phyloP scores from a whole-genome alignment of 805 yeast species.

The Saturnispora serradocipensis region DNA sequence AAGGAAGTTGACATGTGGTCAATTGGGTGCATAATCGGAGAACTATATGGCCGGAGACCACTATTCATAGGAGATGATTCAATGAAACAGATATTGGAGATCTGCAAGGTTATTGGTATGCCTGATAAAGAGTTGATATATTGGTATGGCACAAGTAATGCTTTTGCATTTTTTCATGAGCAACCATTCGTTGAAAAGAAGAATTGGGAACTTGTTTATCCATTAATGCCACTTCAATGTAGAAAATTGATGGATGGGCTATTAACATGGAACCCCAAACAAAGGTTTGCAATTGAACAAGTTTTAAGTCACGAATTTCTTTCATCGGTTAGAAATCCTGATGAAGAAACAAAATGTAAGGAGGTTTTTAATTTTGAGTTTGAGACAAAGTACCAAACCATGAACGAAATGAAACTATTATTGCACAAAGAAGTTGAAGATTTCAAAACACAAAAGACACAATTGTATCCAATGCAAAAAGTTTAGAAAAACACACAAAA shows the following conservation, averaged over 20 bases:
- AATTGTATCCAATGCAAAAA: neutral
- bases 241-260: slow-evolving; percentile 42
- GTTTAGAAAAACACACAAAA: slow-evolving; percentile 5
- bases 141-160: slow-evolving; percentile 36
- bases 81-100: slow-evolving; percentile 60
- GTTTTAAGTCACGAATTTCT: slow-evolving; percentile 54
- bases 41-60: slow-evolving; percentile 72
- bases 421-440: slow-evolving; percentile 44
- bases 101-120: slow-evolving; percentile 60
- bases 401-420: slow-evolving; percentile 38
- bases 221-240: slow-evolving; percentile 40
- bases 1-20: slow-evolving; percentile 89
- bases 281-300: slow-evolving; percentile 45
- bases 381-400: slow-evolving; percentile 36
- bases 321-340: slow-evolving; percentile 38
- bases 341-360: slow-evolving; percentile 47
- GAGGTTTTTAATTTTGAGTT: slow-evolving; percentile 57
- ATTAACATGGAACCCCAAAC: slow-evolving; percentile 54
- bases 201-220: slow-evolving; percentile 49
- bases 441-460: slow-evolving; percentile 32
- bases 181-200: slow-evolving; percentile 35
- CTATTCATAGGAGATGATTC: slow-evolving; percentile 70
- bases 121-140: slow-evolving; percentile 44
- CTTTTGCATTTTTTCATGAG: slow-evolving; percentile 37
- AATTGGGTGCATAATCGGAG: slow-evolving; percentile 83